Evolutionary conservation across 225 moss, liverwort and hornwort species (phyloP).

Genomic region (Straminergon stramineum): DNA sequence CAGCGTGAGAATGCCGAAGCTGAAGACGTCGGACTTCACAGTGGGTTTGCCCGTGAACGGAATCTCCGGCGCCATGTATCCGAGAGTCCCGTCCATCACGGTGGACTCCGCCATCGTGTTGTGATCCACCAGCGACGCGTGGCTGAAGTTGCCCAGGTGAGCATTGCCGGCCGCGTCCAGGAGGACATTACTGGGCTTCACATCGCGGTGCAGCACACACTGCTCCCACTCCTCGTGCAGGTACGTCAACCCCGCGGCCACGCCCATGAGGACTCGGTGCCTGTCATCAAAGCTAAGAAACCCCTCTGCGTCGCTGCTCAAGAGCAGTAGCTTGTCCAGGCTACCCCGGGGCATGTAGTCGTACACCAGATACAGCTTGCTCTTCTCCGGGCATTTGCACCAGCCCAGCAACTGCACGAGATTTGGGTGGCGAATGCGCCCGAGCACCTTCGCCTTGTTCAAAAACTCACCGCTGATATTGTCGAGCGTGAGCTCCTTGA

Average conservation of each 20-base stretch:
- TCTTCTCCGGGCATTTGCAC: conserved; percentile 22
- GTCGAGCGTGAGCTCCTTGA: conserved; percentile 24
- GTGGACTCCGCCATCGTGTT: conserved; percentile 47
- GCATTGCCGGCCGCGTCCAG: conserved; percentile 40
- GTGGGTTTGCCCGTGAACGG: conserved; percentile 52
- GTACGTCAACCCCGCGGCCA: conserved; percentile 45
- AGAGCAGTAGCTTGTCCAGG: conserved; percentile 28
- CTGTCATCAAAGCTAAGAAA: conserved; percentile 25
- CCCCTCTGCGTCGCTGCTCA: neutral
- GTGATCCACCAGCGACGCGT: conserved; percentile 46
- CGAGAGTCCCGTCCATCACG: conserved; percentile 62
- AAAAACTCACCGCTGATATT: conserved; percentile 25
- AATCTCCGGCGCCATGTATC: conserved; percentile 67
- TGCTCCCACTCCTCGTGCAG: conserved; percentile 73
- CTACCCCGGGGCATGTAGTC: conserved; percentile 22
- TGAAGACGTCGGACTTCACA: conserved; percentile 58
- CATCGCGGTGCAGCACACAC: conserved; percentile 61
- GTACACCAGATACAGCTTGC: conserved; percentile 21
- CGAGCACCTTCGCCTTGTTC: conserved; percentile 11
- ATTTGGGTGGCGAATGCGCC: conserved; percentile 36
- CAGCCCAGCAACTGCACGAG: conserved; percentile 30
- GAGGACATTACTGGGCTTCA: conserved; percentile 69
- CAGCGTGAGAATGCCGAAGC: conserved; percentile 47
- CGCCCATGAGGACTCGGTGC: conserved; percentile 33
- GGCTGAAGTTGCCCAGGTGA: conserved; percentile 59